Conservation (phyloP, 208 protist species). For the Zelonia costaricensis region DNA sequence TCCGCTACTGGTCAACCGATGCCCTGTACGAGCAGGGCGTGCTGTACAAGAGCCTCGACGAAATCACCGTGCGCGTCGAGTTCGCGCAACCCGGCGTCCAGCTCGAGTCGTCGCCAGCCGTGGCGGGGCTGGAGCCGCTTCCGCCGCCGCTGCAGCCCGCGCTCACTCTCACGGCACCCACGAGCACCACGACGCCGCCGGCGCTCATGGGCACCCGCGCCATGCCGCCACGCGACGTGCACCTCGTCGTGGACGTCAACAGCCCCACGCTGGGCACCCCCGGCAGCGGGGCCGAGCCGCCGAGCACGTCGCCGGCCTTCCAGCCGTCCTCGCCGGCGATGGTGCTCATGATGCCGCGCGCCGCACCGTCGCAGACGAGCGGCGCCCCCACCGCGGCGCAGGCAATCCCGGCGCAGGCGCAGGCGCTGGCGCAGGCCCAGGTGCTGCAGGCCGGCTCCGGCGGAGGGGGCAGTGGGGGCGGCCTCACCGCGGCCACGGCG, state of each 20-base stretch:
- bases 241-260: not conserved
- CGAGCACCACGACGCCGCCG: slow-evolving; percentile 3
- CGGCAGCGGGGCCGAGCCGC: slow-evolving; percentile 11
- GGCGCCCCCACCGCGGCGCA: not conserved
- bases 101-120: slow-evolving; percentile 15
- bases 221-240: not conserved
- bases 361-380: not conserved
- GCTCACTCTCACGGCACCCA: slow-evolving; percentile 5
- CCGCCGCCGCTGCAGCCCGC: slow-evolving; percentile 22
- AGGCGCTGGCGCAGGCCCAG: not conserved
- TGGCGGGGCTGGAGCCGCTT: not conserved
- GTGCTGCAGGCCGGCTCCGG: not conserved
- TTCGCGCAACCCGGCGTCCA: slow-evolving; percentile 39
- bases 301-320: slow-evolving; percentile 20
- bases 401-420: slow-evolving; percentile 6
- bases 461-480: not conserved
- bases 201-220: not conserved
- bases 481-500: not conserved
- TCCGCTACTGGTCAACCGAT: slow-evolving; percentile 37
- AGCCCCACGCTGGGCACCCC: slow-evolving; percentile 7
- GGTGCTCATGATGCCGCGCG: too few relatives aligned
- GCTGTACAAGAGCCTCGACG: slow-evolving; percentile 58
- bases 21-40: slow-evolving; percentile 42
- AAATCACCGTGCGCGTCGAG: slow-evolving; percentile 52
- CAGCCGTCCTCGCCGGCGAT: slow-evolving; percentile 22